phyloP scores from a whole-genome alignment of 805 yeast species.

The Metschnikowia amazonensis region DNA sequence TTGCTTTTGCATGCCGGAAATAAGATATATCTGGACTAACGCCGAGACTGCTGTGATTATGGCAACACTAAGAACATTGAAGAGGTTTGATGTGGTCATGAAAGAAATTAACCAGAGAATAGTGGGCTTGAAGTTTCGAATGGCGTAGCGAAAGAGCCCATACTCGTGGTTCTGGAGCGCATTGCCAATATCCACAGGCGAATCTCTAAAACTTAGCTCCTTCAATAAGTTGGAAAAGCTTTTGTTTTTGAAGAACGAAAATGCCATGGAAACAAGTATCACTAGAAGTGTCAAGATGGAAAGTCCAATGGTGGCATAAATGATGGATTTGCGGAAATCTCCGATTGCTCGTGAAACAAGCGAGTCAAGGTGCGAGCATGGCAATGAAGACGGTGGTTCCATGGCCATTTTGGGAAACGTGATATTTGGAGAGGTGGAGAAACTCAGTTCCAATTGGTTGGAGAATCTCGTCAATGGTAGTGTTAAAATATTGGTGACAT shows the following conservation, averaged over 20 bases:
- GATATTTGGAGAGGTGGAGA: background rate
- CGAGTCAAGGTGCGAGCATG: background rate
- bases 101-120: constrained; percentile 11
- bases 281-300: constrained; percentile 5
- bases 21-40: background rate
- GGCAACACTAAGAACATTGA: background rate
- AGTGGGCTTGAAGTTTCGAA: constrained; percentile 3
- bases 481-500: constrained; percentile 50
- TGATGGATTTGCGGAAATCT: constrained; percentile 1
- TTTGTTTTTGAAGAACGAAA: constrained; percentile 6
- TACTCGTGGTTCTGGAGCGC: constrained; percentile 6
- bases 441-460: background rate
- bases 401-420: background rate
- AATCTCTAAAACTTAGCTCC: constrained; percentile 1
- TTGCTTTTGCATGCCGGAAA: background rate
- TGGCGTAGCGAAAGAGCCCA: constrained; percentile 9
- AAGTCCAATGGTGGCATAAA: constrained; percentile 8
- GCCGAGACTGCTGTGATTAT: background rate
- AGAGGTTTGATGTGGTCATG: constrained; percentile 5
- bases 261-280: constrained; percentile 1
- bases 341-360: background rate
- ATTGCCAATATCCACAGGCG: constrained; percentile 12
- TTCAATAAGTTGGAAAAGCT: background rate
- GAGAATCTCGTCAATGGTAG: constrained; percentile 3
- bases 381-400: background rate